These are phyloP conservation scores for Amphibolis antarctica DNA, from an alignment of 106 monocot genomes.

Conservation along the genomic window DNA sequence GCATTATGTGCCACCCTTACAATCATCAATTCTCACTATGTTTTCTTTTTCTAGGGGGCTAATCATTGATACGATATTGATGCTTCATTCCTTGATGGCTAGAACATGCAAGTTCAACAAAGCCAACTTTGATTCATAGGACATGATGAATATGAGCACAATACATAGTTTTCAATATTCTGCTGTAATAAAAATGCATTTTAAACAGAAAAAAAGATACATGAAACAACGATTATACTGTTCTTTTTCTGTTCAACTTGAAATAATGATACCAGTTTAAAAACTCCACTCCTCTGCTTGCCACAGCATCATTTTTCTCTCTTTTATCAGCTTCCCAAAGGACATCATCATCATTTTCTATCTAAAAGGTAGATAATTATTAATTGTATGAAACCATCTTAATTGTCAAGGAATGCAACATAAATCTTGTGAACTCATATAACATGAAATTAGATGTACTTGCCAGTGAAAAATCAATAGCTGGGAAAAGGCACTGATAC, in stretches of 20 bases:
- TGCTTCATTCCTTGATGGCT: no score
- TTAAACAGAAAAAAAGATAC: not conserved
- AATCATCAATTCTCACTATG: no score
- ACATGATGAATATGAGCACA: no score
- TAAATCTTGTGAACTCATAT: not conserved
- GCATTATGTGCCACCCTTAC: no score
- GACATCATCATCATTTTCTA: slow-evolving; percentile 76
- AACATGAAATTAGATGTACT: slow-evolving; percentile 7
- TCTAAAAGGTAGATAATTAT: slow-evolving; percentile 36
- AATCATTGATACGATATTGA: no score
- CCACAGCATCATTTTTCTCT: slow-evolving; percentile 56
- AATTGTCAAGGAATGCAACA: not conserved
- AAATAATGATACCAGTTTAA: slow-evolving; percentile 52
- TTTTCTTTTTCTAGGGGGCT: no score
- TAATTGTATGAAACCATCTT: not conserved
- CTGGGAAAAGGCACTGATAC: slow-evolving; percentile 67
- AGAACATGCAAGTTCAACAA: no score
- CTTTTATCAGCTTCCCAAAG: slow-evolving; percentile 64
- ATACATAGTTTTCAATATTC: no score
- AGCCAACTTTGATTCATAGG: no score
- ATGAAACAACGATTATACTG: not conserved
- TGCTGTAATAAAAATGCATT: not conserved
- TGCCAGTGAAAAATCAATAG: slow-evolving; percentile 90
- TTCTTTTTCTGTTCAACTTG: not conserved
- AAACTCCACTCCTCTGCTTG: slow-evolving; percentile 73